These are phyloP conservation scores for Marsdenia floribunda DNA, from an alignment of 257 asterid species.

Conservation along the genomic window DNA sequence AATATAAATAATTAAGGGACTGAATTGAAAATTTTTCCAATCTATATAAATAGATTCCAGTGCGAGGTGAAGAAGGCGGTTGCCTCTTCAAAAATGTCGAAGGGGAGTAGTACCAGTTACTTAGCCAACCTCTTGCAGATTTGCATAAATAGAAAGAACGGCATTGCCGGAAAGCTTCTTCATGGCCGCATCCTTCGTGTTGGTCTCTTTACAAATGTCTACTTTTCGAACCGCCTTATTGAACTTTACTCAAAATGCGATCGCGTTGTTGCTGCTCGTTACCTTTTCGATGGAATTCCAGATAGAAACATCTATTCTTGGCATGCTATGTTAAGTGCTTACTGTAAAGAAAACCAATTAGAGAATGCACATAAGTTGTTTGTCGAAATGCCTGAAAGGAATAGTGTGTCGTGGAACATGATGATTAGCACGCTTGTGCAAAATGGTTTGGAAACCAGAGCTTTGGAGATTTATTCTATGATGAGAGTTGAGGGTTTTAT, in stretches of 20 bases:
- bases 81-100: conserved; percentile 27
- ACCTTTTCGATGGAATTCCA: conserved; percentile 66
- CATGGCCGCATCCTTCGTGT: conserved; percentile 54
- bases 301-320: conserved; percentile 52
- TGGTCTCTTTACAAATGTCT: conserved; percentile 34
- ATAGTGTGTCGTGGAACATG: conserved; percentile 59
- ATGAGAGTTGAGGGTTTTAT: conserved; percentile 47
- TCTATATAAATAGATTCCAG: background rate
- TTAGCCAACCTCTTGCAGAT: conserved; percentile 41
- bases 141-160: conserved; percentile 42
- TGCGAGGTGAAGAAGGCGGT: background rate
- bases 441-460: conserved; percentile 47
- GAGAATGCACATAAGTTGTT: conserved; percentile 43
- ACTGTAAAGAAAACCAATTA: conserved; percentile 49
- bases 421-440: conserved; percentile 47
- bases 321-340: conserved; percentile 56
- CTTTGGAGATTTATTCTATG: conserved; percentile 42
- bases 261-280: conserved; percentile 34
- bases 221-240: conserved; percentile 52
- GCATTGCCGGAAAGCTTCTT: conserved; percentile 42
- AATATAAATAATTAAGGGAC: too few relatives aligned
- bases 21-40: too few relatives aligned
- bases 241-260: conserved; percentile 63
- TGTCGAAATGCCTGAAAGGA: conserved; percentile 52
- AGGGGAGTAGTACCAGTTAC: conserved; percentile 23